phyloP scores from a whole-genome alignment of 257 asterid genomes.

The Ilex asprella region DNA sequence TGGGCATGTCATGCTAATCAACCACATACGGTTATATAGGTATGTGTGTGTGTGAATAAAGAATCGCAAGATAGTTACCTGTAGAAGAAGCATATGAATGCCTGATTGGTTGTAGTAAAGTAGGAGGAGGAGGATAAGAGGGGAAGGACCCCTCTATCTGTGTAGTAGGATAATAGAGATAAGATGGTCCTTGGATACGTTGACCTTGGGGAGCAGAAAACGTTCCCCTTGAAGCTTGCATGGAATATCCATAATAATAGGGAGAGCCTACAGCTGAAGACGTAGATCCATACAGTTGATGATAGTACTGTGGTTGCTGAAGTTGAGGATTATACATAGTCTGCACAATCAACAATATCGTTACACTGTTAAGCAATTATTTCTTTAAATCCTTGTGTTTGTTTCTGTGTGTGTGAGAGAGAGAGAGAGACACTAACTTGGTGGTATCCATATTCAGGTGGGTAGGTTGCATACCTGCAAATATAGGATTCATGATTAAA shows the following conservation, averaged over 20 bases:
- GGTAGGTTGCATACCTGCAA: constrained; percentile 64
- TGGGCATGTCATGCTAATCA: no score
- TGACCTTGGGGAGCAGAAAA: constrained; percentile 55
- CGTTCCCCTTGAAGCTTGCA: constrained; percentile 53
- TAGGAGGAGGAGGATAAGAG: constrained; percentile 34
- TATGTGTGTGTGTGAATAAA: no score
- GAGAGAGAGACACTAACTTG: constrained; percentile 41
- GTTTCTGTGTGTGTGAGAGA: no score
- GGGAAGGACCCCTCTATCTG: constrained; percentile 44
- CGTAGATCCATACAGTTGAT: constrained; percentile 54
- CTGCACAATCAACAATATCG: constrained; percentile 28
- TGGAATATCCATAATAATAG: constrained; percentile 64
- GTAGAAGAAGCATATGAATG: constrained; percentile 51
- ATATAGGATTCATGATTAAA: not conserved
- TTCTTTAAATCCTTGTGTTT: not conserved
- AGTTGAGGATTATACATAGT: constrained; percentile 62
- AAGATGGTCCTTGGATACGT: constrained; percentile 63
- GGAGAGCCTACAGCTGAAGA: constrained; percentile 42
- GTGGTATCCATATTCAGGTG: constrained; percentile 62
- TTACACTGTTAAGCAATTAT: no score
- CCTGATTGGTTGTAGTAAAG: constrained; percentile 42
- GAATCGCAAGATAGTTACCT: constrained; percentile 25
- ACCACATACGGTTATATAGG: no score
- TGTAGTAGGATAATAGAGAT: constrained; percentile 54
- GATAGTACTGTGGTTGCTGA: constrained; percentile 73